phyloP scores from a whole-genome alignment of 1,284 basidiomycete genomes.

The Ustilago bromivora region DNA sequence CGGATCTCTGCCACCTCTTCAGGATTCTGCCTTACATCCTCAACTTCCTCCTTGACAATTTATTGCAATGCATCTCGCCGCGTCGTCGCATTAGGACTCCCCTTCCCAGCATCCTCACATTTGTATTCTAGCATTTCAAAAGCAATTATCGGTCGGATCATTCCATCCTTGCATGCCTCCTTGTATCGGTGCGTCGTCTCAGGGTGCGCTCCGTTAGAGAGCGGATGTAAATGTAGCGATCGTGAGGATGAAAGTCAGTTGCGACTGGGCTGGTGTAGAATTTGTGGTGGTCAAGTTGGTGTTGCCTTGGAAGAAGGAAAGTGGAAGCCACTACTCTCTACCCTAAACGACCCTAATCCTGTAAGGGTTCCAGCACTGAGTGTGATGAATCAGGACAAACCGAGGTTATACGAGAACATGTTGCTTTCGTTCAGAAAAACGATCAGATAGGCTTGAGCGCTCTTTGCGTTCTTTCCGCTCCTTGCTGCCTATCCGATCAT shows the following conservation, averaged over 20 bases:
- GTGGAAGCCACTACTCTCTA: too few relatives aligned
- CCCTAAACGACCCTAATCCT: not conserved
- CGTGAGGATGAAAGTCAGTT: not conserved
- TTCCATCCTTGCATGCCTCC: not conserved
- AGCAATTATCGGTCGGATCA: not conserved
- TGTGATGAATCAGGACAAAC: not conserved
- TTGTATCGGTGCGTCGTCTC: not conserved
- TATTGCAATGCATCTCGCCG: constrained; percentile 2
- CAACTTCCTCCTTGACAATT: not conserved
- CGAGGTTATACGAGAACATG: constrained; percentile 20
- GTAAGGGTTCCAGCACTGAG: not conserved
- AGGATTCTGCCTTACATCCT: not conserved
- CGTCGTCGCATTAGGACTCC: not conserved
- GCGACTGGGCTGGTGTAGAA: too few relatives aligned
- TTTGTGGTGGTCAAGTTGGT: too few relatives aligned
- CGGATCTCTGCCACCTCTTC: not conserved
- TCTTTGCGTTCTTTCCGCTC: too few relatives aligned
- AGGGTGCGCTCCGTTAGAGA: not conserved
- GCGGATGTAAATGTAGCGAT: not conserved
- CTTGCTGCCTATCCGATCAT: too few relatives aligned
- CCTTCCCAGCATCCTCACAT: not conserved
- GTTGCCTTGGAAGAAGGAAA: too few relatives aligned
- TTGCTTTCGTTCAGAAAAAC: constrained; percentile 24
- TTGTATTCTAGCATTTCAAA: constrained; percentile 12
- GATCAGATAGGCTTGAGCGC: constrained; percentile 17